Evolutionary conservation across 352 stramenopile genomes (phyloP).

Genomic region (Aphanomyces stellatus): DNA sequence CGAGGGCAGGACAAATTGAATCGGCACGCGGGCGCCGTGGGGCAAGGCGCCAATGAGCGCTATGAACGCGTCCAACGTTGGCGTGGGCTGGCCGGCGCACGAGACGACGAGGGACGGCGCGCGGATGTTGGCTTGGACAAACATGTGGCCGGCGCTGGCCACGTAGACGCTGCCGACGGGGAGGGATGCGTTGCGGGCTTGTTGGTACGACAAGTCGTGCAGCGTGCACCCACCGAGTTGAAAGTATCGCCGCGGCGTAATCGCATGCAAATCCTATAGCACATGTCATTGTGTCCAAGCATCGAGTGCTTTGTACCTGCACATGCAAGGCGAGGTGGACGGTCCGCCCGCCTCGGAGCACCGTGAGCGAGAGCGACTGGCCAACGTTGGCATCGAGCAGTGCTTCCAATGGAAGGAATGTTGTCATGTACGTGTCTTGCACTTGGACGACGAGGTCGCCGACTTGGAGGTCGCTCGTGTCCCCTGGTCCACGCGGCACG

Average conservation of each 20-base stretch:
- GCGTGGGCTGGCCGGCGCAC: constrained; percentile 69
- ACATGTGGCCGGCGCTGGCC: constrained; percentile 84
- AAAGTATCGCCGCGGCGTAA: constrained; percentile 71
- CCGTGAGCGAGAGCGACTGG: constrained; percentile 45
- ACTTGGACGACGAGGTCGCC: constrained; percentile 84
- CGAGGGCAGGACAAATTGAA: constrained; percentile 79
- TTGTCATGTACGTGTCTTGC: constrained; percentile 55
- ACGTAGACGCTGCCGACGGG: constrained; percentile 72
- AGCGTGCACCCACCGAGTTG: constrained; percentile 80
- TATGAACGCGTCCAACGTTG: constrained; percentile 75
- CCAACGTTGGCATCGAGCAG: constrained; percentile 64
- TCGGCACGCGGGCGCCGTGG: constrained; percentile 66
- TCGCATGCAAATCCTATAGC: constrained; percentile 57
- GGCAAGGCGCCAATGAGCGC: constrained; percentile 54
- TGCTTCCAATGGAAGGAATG: constrained; percentile 76
- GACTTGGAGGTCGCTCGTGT: constrained; percentile 55
- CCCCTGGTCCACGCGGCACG: constrained; percentile 61
- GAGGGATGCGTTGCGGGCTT: constrained; percentile 75
- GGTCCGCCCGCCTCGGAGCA: constrained; percentile 62
- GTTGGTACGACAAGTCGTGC: constrained; percentile 82
- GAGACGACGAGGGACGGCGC: constrained; percentile 81
- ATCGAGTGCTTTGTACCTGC: too few species aligned
- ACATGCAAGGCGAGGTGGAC: constrained; percentile 25
- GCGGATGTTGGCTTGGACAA: constrained; percentile 77
- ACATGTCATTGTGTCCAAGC: background rate